These are phyloP conservation scores for Rhamnella rubrinervis DNA, from an alignment of 331 rosid genomes.

Conservation along the genomic window DNA sequence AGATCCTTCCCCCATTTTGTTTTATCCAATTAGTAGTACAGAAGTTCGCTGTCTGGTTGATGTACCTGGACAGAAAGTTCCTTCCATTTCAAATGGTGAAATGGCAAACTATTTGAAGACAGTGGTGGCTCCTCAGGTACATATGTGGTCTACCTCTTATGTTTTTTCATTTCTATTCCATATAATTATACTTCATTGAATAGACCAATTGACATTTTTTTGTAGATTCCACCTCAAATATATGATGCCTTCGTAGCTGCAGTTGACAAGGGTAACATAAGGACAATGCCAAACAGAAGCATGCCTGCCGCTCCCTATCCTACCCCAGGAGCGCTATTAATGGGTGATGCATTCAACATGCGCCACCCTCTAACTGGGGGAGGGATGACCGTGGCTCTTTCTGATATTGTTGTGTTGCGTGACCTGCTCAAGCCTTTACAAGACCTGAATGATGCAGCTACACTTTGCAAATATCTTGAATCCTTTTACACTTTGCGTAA, in stretches of 20 bases:
- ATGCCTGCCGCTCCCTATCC: slow-evolving; percentile 95
- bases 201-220: slow-evolving; percentile 20
- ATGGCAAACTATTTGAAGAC: slow-evolving; percentile 82
- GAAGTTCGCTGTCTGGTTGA: slow-evolving; percentile 96
- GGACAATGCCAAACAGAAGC: slow-evolving; percentile 98
- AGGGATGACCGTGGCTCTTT: slow-evolving; percentile 93
- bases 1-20: slow-evolving; percentile 93
- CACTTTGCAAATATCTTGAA: slow-evolving; percentile 82
- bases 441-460: slow-evolving; percentile 72
- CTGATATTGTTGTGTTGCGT: slow-evolving; percentile 84
- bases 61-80: slow-evolving; percentile 93
- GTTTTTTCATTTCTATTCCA: neutral
- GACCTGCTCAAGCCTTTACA: slow-evolving; percentile 78
- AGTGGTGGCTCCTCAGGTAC: slow-evolving; percentile 87
- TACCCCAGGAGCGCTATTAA: slow-evolving; percentile 88
- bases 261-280: slow-evolving; percentile 67
- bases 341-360: slow-evolving; percentile 99
- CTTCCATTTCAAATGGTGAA: slow-evolving; percentile 91
- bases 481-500: slow-evolving; percentile 85
- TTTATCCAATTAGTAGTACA: slow-evolving; percentile 86
- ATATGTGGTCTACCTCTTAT: neutral
- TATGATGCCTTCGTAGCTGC: slow-evolving; percentile 77
- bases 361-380: slow-evolving; percentile 99
- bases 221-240: slow-evolving; percentile 79
- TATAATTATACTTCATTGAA: neutral